phyloP scores from a whole-genome alignment of 768 basidiomycete genomes.

The Tylopilus felleus region DNA sequence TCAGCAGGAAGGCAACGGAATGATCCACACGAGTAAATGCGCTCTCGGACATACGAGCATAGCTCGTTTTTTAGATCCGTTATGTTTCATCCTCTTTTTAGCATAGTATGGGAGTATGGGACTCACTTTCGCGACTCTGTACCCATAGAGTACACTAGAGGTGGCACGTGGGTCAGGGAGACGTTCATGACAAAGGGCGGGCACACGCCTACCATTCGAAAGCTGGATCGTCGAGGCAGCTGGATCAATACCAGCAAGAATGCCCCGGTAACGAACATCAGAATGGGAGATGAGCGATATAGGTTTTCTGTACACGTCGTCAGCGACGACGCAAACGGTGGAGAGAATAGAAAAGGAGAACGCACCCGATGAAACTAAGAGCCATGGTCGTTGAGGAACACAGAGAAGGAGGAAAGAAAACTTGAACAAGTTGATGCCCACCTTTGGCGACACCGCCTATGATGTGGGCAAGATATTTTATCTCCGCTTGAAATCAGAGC shows the following conservation, averaged over 20 bases:
- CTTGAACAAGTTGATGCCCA: conserved; percentile 8
- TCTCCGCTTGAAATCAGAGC: conserved; percentile 27
- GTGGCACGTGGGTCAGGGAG: neutral
- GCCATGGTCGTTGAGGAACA: conserved; percentile 47
- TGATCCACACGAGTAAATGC: conserved; percentile 51
- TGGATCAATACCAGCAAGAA: conserved; percentile 83
- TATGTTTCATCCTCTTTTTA: conserved; percentile 34
- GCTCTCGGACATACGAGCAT: conserved; percentile 39
- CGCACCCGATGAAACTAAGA: conserved; percentile 72
- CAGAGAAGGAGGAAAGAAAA: conserved; percentile 18
- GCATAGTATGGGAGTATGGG: neutral
- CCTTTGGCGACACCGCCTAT: conserved; percentile 11
- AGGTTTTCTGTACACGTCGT: conserved; percentile 57
- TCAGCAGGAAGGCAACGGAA: conserved; percentile 70
- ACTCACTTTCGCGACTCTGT: conserved; percentile 79
- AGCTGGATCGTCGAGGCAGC: conserved; percentile 83
- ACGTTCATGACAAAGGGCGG: neutral
- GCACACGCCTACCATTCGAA: conserved; percentile 61
- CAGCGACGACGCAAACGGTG: conserved; percentile 1
- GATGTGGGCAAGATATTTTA: conserved; percentile 13
- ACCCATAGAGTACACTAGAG: conserved; percentile 77
- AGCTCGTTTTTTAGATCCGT: conserved; percentile 43
- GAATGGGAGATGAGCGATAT: conserved; percentile 90
- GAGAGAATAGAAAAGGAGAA: neutral
- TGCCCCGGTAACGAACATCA: conserved; percentile 87